Percentiles rank a stretch among this genome's conserved stretches.
Evolutionary conservation across 768 basidiomycete species (phyloP).

Genomic region (Mycena metata): DNA sequence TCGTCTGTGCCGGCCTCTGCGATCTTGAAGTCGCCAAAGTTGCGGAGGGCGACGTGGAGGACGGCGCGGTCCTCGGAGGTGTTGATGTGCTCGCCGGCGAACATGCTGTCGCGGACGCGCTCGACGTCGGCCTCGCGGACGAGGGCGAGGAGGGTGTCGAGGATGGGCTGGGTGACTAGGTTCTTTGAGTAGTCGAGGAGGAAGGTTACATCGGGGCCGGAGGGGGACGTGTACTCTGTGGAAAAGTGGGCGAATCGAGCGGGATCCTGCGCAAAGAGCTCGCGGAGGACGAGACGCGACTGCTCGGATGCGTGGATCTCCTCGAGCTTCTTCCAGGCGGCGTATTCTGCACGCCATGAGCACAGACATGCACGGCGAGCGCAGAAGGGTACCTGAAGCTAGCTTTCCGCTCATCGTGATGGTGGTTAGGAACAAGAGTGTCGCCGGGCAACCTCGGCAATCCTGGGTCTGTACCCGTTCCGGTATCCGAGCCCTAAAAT

Average conservation of each 20-base stretch:
- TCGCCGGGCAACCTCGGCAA: conserved; percentile 19
- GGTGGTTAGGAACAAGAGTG: conserved; percentile 31
- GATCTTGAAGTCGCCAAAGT: conserved; percentile 83
- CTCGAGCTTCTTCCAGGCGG: conserved; percentile 93
- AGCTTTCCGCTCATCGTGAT: conserved; percentile 71
- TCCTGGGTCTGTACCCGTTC: background rate
- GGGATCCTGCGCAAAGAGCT: conserved; percentile 93
- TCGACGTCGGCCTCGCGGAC: conserved; percentile 91
- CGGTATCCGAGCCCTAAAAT: too few relatives aligned
- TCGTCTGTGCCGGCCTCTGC: conserved; percentile 85
- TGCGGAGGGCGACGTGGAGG: conserved; percentile 92
- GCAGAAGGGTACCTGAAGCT: conserved; percentile 58
- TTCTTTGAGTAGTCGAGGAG: conserved; percentile 98
- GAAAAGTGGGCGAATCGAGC: conserved; percentile 90
- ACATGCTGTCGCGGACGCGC: conserved; percentile 91
- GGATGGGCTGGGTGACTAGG: conserved; percentile 88
- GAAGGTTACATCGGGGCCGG: conserved; percentile 80
- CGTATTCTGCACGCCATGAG: conserved; percentile 71
- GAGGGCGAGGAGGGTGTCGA: conserved; percentile 81
- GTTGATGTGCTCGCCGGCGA: conserved; percentile 96
- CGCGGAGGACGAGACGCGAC: conserved; percentile 84
- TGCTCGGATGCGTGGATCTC: conserved; percentile 80
- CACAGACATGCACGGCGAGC: background rate
- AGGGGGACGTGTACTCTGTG: conserved; percentile 75
- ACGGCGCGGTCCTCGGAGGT: conserved; percentile 98